Evolutionary conservation across 805 yeast species (phyloP).

Genomic region (Sungouiella blattae): DNA sequence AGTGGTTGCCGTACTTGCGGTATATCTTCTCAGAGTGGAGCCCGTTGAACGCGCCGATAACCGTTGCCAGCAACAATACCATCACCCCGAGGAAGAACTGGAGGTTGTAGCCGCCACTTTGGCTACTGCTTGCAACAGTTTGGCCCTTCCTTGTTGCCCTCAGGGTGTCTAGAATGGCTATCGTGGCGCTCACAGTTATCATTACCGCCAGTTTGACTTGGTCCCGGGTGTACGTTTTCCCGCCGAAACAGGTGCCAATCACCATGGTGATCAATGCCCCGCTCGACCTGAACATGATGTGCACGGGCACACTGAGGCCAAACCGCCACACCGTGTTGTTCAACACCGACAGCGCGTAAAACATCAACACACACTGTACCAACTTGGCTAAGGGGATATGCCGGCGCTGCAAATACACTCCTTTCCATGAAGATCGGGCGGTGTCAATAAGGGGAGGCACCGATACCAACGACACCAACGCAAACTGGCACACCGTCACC

Average conservation of each 20-base stretch:
- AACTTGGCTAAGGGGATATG: constrained; percentile 43
- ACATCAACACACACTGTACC: constrained; percentile 45
- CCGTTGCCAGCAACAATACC: constrained; percentile 45
- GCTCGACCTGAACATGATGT: constrained; percentile 62
- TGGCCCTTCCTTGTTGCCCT: neutral
- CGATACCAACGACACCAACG: constrained; percentile 47
- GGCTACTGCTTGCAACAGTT: neutral
- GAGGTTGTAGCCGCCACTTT: neutral
- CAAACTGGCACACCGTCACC: constrained; percentile 57
- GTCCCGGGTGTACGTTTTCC: constrained; percentile 38
- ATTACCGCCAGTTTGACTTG: constrained; percentile 52
- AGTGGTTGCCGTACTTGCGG: constrained; percentile 49
- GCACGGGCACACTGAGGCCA: constrained; percentile 61
- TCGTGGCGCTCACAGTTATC: constrained; percentile 53
- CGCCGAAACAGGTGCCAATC: constrained; percentile 46
- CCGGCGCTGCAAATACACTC: constrained; percentile 28
- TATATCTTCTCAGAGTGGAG: constrained; percentile 53
- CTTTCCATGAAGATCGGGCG: constrained; percentile 8
- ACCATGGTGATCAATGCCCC: constrained; percentile 61
- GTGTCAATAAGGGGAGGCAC: constrained; percentile 32
- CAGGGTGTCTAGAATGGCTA: constrained; percentile 25
- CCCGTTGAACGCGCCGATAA: constrained; percentile 55
- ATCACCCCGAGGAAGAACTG: constrained; percentile 32
- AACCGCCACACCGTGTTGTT: constrained; percentile 58
- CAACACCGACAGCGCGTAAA: constrained; percentile 47